Conservation (phyloP, 306 rosid species). For the Citrullus mucosospermus region DNA sequence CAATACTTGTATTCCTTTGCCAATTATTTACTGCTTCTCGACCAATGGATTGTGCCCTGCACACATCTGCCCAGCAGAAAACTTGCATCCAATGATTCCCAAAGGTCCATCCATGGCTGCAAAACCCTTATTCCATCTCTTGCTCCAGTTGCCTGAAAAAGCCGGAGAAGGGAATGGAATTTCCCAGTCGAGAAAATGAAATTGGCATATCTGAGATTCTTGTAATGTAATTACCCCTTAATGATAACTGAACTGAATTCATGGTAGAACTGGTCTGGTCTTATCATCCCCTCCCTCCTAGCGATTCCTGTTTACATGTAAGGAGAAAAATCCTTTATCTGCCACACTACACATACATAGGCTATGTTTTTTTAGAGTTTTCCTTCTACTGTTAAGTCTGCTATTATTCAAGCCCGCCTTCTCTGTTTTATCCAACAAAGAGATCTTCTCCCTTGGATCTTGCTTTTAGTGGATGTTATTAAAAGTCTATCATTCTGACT, state of each 20-base stretch:
- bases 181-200: conserved; percentile 30
- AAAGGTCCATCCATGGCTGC: conserved; percentile 76
- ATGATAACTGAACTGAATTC: neutral
- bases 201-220: conserved; percentile 17
- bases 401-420: neutral
- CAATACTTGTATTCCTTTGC: conserved; percentile 38
- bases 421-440: neutral
- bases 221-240: neutral
- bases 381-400: neutral
- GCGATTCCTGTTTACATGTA: neutral
- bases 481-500: neutral
- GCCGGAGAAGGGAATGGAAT: conserved; percentile 50
- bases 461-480: neutral
- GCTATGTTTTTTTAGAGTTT: neutral
- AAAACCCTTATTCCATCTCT: conserved; percentile 72
- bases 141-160: conserved; percentile 59
- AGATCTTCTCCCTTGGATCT: neutral
- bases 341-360: neutral
- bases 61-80: conserved; percentile 54
- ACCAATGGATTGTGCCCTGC: conserved; percentile 40
- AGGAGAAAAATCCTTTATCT: neutral
- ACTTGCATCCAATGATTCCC: conserved; percentile 68
- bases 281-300: neutral
- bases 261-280: neutral
- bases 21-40: conserved; percentile 58